phyloP scores from a whole-genome alignment of 2,329 filamentous ascomycete species.

The Cordyceps tenuipes region DNA sequence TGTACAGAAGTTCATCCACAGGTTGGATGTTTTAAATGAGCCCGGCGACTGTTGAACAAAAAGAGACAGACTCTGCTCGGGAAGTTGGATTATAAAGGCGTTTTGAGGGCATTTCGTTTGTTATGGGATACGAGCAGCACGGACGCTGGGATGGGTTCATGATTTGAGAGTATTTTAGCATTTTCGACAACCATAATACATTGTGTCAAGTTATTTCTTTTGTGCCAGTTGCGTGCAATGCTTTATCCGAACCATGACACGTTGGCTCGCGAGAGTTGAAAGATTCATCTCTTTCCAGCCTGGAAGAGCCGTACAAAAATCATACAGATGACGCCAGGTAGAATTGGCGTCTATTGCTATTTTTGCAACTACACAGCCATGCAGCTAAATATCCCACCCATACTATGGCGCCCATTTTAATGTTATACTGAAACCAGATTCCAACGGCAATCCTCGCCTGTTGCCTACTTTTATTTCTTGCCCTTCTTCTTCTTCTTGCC shows the following conservation, averaged over 20 bases:
- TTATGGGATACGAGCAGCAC: constrained; percentile 2
- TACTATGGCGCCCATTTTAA: background rate
- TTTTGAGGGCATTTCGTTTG: constrained; percentile 6
- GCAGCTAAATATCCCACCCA: background rate
- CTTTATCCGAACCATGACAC: background rate
- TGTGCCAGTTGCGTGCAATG: too few species aligned
- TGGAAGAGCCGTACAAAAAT: too few species aligned
- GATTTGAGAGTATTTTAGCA: constrained; percentile 15
- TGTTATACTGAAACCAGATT: background rate
- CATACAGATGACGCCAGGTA: too few species aligned
- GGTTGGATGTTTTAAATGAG: constrained; percentile 9
- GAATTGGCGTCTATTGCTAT: background rate
- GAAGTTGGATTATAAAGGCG: constrained; percentile 7
- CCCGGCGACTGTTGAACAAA: background rate
- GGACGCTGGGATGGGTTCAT: constrained; percentile 5
- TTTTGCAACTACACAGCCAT: background rate
- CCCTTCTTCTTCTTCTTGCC: constrained; percentile 64
- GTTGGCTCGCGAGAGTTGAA: too few species aligned
- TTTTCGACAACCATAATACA: constrained; percentile 7
- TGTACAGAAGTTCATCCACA: constrained; percentile 9
- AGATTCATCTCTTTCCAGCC: too few species aligned
- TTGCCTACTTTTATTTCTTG: constrained; percentile 47
- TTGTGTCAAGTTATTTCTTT: background rate
- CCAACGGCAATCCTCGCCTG: background rate
- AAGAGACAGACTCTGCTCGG: constrained; percentile 2